Percentiles rank a stretch among this genome's conserved stretches.
Conservation (phyloP, 768 basidiomycete genomes). For the Russula sp. region DNA sequence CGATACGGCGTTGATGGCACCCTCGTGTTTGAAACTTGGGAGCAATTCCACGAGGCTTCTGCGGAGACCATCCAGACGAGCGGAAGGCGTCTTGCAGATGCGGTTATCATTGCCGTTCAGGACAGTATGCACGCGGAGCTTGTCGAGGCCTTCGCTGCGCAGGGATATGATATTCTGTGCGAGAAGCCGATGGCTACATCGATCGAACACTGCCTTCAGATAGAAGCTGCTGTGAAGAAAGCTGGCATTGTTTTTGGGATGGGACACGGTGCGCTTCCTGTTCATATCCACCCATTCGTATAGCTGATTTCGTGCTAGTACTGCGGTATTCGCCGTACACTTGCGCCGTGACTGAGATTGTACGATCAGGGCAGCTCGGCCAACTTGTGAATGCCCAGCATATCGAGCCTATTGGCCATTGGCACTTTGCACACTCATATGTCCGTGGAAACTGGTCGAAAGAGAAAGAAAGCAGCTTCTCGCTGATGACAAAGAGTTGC, state of each 20-base stretch:
- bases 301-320: conserved; percentile 39
- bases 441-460: conserved; percentile 79
- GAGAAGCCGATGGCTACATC: conserved; percentile 90
- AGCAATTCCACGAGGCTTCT: conserved; percentile 63
- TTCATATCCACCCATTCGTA: neutral
- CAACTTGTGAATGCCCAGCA: conserved; percentile 79
- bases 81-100: conserved; percentile 74
- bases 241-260: conserved; percentile 76
- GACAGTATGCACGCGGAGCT: conserved; percentile 76
- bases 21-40: conserved; percentile 66
- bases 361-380: conserved; percentile 67
- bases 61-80: conserved; percentile 55
- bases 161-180: conserved; percentile 85
- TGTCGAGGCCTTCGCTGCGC: conserved; percentile 64
- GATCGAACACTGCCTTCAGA: conserved; percentile 64
- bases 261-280: conserved; percentile 61
- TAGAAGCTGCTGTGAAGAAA: conserved; percentile 64
- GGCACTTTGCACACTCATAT: conserved; percentile 86
- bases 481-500: conserved; percentile 86
- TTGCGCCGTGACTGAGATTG: conserved; percentile 58
- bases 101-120: conserved; percentile 74
- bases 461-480: conserved; percentile 67
- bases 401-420: conserved; percentile 81
- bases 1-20: conserved; percentile 57
- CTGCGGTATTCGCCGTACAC: conserved; percentile 85